Base-by-base conservation (phyloP, 2,329 filamentous ascomycete genomes). In the Sphaerostilbella broomeana region DNA sequence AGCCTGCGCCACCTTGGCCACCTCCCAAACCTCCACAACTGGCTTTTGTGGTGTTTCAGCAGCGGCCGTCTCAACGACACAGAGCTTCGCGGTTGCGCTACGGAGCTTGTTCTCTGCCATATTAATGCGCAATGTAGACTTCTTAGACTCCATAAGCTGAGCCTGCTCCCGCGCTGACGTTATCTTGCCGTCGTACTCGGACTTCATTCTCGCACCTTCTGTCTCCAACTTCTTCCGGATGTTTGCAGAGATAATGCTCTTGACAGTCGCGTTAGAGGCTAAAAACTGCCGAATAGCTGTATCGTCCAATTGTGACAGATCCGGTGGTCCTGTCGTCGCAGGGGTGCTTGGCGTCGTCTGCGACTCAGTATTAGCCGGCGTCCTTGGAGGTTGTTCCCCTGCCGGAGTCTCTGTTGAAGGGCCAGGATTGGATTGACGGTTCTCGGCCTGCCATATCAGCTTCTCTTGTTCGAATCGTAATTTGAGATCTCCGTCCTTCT, bases 11-110 rank as follows among this genome's bases (percentile, higher is more conserved):
- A 38, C 69, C 62, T 90, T 89, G 0, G 84, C 88, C 38, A 85
- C 67, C 47, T 83, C 79, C 85, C 86, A 95, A 1, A 95, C 89
- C 60, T 95, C 88, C 8, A 69, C 76, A 4, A 97, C 87, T 1
- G 88, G 78, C 56, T 79, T 81, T 52, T 90, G 73, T 0, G 90
- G 90, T 1, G 89, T 95, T 33, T 94, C 84, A n/a, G 72, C 73
- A 0, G 84, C 87, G 10, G 90, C 89, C 32, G 79, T 84, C 54
- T 88, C 76, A 4, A 97, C 84, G 1, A 92, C 77, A 2, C 76
- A 74, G 21, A 94, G 65, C 65, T 92, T 94, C 4, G 82, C 84
- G 35, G 72, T 71, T 0, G 80, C 77, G 7, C 67, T 64, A 46
- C 73, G 77, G 32, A 73, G 64, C 56, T 81, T 79, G 51, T 81